phyloP scores from a whole-genome alignment of 1,284 basidiomycete genomes.

The Ceratobasidium sp. region DNA sequence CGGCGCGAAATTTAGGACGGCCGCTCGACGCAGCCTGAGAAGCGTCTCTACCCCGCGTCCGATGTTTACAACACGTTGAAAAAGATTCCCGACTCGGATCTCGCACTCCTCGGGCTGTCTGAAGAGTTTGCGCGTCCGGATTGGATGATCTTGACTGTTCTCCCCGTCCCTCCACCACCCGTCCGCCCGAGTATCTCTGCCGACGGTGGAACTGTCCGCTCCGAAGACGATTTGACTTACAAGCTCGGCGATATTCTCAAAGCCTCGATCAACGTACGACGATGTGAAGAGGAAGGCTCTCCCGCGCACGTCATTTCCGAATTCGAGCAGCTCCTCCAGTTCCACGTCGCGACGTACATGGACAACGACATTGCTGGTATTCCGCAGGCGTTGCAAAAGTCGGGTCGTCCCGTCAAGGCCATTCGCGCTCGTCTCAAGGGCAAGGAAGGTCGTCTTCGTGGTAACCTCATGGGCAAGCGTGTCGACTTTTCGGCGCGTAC shows the following conservation, averaged over 20 bases:
- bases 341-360: slow-evolving; percentile 99
- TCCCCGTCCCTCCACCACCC: slow-evolving; percentile 97
- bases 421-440: slow-evolving; percentile 98
- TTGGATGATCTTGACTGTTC: slow-evolving; percentile 99
- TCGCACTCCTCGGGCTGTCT: slow-evolving; percentile 91
- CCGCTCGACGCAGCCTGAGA: slow-evolving; percentile 88
- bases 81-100: slow-evolving; percentile 90
- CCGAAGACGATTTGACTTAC: slow-evolving; percentile 98
- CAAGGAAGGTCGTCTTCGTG: slow-evolving; percentile 97
- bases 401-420: slow-evolving; percentile 96
- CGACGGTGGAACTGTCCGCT: slow-evolving; percentile 94
- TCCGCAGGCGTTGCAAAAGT: slow-evolving; percentile 97
- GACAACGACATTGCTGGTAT: slow-evolving; percentile 99
- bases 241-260: slow-evolving; percentile 98
- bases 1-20: slow-evolving; percentile 61
- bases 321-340: slow-evolving; percentile 96
- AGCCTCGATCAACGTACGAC: slow-evolving; percentile 88
- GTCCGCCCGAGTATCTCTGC: slow-evolving; percentile 97
- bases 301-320: slow-evolving; percentile 96
- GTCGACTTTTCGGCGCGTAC: slow-evolving; percentile 99
- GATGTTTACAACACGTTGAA: slow-evolving; percentile 93
- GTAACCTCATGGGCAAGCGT: slow-evolving; percentile 99
- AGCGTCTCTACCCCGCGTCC: slow-evolving; percentile 83
- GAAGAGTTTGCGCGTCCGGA: slow-evolving; percentile 97
- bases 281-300: slow-evolving; percentile 96